A percentile compares a stretch with the other conserved stretches of the same genome.
Conservation (phyloP, 495 filamentous ascomycete species). For the Pseudevernia furfuracea region DNA sequence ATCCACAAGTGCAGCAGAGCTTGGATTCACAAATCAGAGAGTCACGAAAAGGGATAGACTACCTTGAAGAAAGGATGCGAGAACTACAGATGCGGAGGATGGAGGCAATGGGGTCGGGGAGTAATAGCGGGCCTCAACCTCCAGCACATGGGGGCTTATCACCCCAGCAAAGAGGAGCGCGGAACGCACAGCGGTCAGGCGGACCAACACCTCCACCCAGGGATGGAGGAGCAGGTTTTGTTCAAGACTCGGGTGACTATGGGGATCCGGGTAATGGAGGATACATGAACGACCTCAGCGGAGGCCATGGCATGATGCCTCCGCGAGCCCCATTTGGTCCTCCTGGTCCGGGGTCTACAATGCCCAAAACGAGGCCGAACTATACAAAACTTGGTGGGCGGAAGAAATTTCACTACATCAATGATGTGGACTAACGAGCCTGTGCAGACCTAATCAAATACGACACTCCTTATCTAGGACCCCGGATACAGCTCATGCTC, state of each 20-base stretch:
- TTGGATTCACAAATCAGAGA: slow-evolving; percentile 90
- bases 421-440: slow-evolving; percentile 16
- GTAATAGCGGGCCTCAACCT: slow-evolving; percentile 32
- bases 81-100: slow-evolving; percentile 78
- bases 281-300: slow-evolving; percentile 45
- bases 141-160: slow-evolving; percentile 38
- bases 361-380: slow-evolving; percentile 73
- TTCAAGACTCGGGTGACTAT: slow-evolving; percentile 43
- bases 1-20: slow-evolving; percentile 77
- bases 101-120: slow-evolving; percentile 47
- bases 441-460: slow-evolving; percentile 91
- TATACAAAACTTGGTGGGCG: slow-evolving; percentile 89
- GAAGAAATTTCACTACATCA: background rate
- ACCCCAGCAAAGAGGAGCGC: slow-evolving; percentile 29
- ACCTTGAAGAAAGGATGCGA: slow-evolving; percentile 81
- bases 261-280: slow-evolving; percentile 45
- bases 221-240: slow-evolving; percentile 48
- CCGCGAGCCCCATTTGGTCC: slow-evolving; percentile 73
- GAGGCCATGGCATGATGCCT: slow-evolving; percentile 66
- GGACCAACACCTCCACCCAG: slow-evolving; percentile 59
- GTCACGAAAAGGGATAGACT: slow-evolving; percentile 83
- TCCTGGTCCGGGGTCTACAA: slow-evolving; percentile 56
- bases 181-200: slow-evolving; percentile 30
- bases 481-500: slow-evolving; percentile 97
- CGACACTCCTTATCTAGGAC: slow-evolving; percentile 90